These are phyloP conservation scores for Nakaseomyces delphensis DNA, from an alignment of 1,139 yeast genomes.

Conservation along the genomic window DNA sequence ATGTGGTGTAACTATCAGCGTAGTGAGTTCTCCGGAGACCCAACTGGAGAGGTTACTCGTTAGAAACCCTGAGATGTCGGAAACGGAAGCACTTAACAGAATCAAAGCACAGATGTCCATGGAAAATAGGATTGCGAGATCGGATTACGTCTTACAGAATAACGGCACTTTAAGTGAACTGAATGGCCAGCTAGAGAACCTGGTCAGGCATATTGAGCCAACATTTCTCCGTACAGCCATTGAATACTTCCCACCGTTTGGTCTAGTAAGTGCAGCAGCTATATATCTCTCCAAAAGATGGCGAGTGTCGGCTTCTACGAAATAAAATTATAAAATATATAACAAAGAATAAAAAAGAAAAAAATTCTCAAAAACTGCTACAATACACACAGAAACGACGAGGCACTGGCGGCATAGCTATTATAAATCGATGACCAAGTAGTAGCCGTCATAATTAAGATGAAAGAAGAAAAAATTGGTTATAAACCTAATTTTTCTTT, in stretches of 20 bases:
- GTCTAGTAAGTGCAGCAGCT: conserved; percentile 45
- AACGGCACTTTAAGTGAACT: conserved; percentile 45
- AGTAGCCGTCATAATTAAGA: too few species aligned
- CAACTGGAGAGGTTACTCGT: conserved; percentile 56
- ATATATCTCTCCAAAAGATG: conserved; percentile 19
- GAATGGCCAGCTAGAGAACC: conserved; percentile 38
- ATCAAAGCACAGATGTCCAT: conserved; percentile 71
- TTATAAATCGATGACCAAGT: too few species aligned
- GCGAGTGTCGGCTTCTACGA: conserved; percentile 2
- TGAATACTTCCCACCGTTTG: conserved; percentile 51
- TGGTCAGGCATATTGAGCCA: conserved; percentile 44
- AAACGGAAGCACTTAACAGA: conserved; percentile 62
- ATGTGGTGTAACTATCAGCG: conserved; percentile 68
- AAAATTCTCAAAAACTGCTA: too few species aligned
- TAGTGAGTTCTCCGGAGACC: conserved; percentile 44
- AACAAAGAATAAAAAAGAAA: too few species aligned
- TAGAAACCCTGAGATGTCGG: conserved; percentile 60
- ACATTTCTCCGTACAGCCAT: conserved; percentile 32
- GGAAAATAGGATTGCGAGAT: conserved; percentile 44
- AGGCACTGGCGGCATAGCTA: too few species aligned
- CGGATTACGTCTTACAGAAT: conserved; percentile 67
- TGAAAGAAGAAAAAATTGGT: too few species aligned
- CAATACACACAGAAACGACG: too few species aligned
- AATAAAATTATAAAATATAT: too few species aligned
- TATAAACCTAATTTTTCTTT: too few species aligned